Base-by-base conservation (phyloP, 441 rosid species). In the Erodium texanum region DNA sequence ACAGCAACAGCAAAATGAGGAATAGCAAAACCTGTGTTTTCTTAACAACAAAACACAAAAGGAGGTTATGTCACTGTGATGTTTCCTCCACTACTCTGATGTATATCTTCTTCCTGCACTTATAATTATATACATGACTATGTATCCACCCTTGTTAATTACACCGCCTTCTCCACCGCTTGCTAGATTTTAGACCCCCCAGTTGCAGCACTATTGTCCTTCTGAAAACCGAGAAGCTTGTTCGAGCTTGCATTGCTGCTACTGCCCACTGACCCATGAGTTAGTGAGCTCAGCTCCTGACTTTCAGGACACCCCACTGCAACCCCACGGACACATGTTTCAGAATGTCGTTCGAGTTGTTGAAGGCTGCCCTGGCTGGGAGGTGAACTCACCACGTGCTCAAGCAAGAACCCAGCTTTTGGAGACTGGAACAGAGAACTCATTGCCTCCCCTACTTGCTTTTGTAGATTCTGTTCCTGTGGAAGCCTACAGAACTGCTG, bases 191-290 rank as follows among this genome's bases (percentile, higher is more conserved):
- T 14, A 3, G 15, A 14, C 14, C 50, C 50, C n/a, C 38, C 50
- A 12, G 50, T 11, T 43, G 50, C 50, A 43, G 50, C 43, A 38
- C 43, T 38, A 9, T 38, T 38, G 43, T 38, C 7, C 43, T 38
- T 38, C 11, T 38, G 50, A 11, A 43, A 43, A 43, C n/a, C 56
- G n/a, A n/a, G 19, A 15, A 50, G 16, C 19, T n/a, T 50, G 3
- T 54, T 38, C 5, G 61, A 24, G 52, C 61, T 27, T 0, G 34
- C 12, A 19, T 50, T 74, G 54, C 29, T 62, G 18, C 66, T 65
- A 65, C 66, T 65, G 19, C 38, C 19, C 5, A n/a, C 36, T 6
- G 76, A 58, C n/a, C 62, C 63, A 27, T 62, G 64, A 58, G 66
- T 41, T 5, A 4, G 24, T 0, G n/a, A 64, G 34, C 62, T 56